Base-by-base conservation (phyloP, 768 basidiomycete species). In the Rhodotorula taiwanensis region DNA sequence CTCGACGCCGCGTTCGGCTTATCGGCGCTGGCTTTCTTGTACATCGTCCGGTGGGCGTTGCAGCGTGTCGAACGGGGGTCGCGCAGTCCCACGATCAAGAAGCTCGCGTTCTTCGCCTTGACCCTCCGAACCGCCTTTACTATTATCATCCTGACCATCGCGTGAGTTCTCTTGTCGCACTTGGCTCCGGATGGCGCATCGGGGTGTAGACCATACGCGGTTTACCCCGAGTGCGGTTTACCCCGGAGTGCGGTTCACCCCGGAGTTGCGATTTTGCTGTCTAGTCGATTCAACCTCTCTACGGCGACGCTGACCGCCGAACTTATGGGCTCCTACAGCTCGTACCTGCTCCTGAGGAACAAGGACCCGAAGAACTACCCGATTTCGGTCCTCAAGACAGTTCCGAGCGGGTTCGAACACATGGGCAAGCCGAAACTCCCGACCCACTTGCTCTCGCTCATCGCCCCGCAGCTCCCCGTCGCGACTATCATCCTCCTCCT, bases 1-100 rank as follows among this genome's bases (percentile, higher is more conserved):
- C 80, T 86, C 54, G 91, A 99, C 74, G 93, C 95, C 0, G 92
- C 92, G 0, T 93, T 87, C 78, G 95, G 95, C 16, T 43, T 71
- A 4, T 47, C 58, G 18, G 69, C 67, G 4, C 64, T 72, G 42
- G 18, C 60, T 33, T 60, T 71, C 27, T 80, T 94, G 30, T 93
- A 92, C 72, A 67, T 76, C 30, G 86, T 92, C 60, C 85, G 87
- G 14, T 80, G 81, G 1, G 41, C 67, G 7, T 87, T 84, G 70
- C 77, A 80, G 31, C 76, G 70, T 47, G 71, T 91, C 89, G 77
- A 72, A 85, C 64, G 83, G 81, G 64, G 50, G 41, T 25, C 58
- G 21, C 49, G 61, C 13, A 70, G 51, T 53, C 69, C 64, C 3
- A 84, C 89, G 28, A 75, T 86, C 55, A 63, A 62, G 72, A 80